Conservation (phyloP, 129 eudicot genomes). For the Kitagawia praeruptora region DNA sequence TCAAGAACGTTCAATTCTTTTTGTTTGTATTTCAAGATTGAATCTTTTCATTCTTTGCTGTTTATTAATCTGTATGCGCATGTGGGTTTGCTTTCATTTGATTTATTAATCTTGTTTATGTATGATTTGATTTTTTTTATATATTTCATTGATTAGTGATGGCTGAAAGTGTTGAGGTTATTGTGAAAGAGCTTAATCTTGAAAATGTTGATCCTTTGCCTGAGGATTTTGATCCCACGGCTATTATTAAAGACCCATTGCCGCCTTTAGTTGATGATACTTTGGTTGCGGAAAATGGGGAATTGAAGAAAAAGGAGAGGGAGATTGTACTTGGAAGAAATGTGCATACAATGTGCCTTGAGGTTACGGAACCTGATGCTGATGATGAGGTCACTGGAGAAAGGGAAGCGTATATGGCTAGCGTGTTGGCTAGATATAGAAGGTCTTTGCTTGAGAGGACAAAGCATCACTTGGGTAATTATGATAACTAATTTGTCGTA, state of each 20-base stretch:
- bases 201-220: constrained; percentile 18
- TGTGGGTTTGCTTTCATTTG: background rate
- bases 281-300: constrained; percentile 3
- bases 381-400: constrained; percentile 61
- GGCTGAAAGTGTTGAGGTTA: constrained; percentile 13
- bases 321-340: constrained; percentile 54
- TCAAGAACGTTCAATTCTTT: background rate
- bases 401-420: constrained; percentile 57
- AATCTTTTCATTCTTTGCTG: background rate
- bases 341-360: constrained; percentile 41
- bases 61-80: background rate
- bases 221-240: constrained; percentile 24
- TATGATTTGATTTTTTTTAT: background rate
- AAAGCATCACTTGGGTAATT: constrained; percentile 50
- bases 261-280: constrained; percentile 18
- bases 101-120: background rate
- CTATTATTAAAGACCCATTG: constrained; percentile 15
- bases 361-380: constrained; percentile 56
- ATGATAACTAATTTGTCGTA: background rate
- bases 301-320: constrained; percentile 23
- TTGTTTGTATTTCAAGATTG: background rate
- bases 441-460: constrained; percentile 48
- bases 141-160: background rate
- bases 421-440: constrained; percentile 53
- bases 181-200: background rate